A percentile compares a stretch with the other conserved stretches of the same genome.
These are phyloP conservation scores for Mycena alexandri DNA, from an alignment of 768 basidiomycete species.

Conservation along the genomic window DNA sequence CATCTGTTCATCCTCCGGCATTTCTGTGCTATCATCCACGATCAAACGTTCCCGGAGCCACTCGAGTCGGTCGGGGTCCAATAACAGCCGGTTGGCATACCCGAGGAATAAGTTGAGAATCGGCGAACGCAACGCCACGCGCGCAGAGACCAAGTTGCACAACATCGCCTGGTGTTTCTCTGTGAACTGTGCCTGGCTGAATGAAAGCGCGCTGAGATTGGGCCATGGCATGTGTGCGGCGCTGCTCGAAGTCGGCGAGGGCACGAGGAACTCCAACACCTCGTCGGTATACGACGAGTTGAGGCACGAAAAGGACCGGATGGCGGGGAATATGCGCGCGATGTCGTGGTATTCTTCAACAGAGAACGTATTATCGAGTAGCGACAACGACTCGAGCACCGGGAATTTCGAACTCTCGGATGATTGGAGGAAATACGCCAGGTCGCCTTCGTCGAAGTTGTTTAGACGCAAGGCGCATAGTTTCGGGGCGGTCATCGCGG, in stretches of 20 bases:
- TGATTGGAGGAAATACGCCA: slow-evolving; percentile 31
- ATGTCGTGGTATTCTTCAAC: slow-evolving; percentile 27
- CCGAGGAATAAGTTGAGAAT: slow-evolving; percentile 32
- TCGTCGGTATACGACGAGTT: slow-evolving; percentile 36
- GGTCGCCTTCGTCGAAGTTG: slow-evolving; percentile 33
- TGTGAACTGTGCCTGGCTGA: slow-evolving; percentile 33
- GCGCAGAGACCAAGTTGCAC: slow-evolving; percentile 31
- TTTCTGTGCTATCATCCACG: slow-evolving; percentile 28
- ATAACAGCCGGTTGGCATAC: slow-evolving; percentile 29
- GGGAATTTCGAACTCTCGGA: slow-evolving; percentile 34
- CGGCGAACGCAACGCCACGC: slow-evolving; percentile 26
- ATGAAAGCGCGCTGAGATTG: slow-evolving; percentile 12
- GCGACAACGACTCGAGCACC: slow-evolving; percentile 24
- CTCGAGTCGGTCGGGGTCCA: slow-evolving; percentile 29
- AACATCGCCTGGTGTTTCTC: slow-evolving; percentile 35
- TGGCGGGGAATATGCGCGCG: slow-evolving; percentile 30
- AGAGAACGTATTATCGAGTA: slow-evolving; percentile 30
- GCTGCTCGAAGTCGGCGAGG: slow-evolving; percentile 23
- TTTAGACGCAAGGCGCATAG: slow-evolving; percentile 25
- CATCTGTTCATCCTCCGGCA: slow-evolving; percentile 34
- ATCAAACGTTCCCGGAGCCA: slow-evolving; percentile 29
- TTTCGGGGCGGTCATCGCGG: slow-evolving; percentile 31
- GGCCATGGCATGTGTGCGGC: slow-evolving; percentile 34
- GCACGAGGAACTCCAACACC: slow-evolving; percentile 32
- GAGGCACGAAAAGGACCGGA: slow-evolving; percentile 23